These are phyloP conservation scores for Aspergillus spinulosporus DNA, from an alignment of 2,329 filamentous ascomycete species.

Conservation along the genomic window DNA sequence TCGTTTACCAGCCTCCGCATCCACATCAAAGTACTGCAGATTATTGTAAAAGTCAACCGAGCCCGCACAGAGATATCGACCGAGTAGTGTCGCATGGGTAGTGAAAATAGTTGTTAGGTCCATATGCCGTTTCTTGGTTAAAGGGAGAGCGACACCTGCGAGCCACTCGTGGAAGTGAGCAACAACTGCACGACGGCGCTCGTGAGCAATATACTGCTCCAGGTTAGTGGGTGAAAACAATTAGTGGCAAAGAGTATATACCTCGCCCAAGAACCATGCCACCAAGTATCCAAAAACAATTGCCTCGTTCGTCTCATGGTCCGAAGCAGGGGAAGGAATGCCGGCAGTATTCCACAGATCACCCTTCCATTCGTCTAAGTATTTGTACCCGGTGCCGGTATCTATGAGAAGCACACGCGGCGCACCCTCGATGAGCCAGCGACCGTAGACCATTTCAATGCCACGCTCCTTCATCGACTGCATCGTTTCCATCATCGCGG, in stretches of 20 bases:
- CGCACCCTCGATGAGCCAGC: constrained; percentile 97
- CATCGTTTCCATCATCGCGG: constrained; percentile 78
- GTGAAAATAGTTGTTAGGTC: constrained; percentile 98
- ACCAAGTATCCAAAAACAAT: constrained; percentile 97
- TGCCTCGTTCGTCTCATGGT: constrained; percentile 95
- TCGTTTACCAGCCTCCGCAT: constrained; percentile 93
- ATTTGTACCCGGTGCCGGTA: constrained; percentile 87
- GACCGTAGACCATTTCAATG: constrained; percentile 85
- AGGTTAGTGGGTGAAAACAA: not conserved
- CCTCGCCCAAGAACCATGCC: constrained; percentile 97
- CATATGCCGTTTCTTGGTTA: constrained; percentile 90
- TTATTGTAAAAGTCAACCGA: constrained; percentile 99
- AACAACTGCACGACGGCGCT: constrained; percentile 88
- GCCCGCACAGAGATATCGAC: constrained; percentile 92
- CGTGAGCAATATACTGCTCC: constrained; percentile 82
- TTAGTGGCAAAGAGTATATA: constrained; percentile 46
- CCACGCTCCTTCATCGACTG: constrained; percentile 90
- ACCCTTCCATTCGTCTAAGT: constrained; percentile 93
- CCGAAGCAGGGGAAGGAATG: constrained; percentile 88
- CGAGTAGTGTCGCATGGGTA: constrained; percentile 91
- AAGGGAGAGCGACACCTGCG: constrained; percentile 85
- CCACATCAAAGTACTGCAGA: constrained; percentile 92
- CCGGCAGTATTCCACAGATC: constrained; percentile 91
- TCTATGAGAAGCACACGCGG: constrained; percentile 92
- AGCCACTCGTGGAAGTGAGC: constrained; percentile 99